Evolutionary conservation across 116 monocot genomes (phyloP).

Genomic region (Phalaenopsis hybrid): DNA sequence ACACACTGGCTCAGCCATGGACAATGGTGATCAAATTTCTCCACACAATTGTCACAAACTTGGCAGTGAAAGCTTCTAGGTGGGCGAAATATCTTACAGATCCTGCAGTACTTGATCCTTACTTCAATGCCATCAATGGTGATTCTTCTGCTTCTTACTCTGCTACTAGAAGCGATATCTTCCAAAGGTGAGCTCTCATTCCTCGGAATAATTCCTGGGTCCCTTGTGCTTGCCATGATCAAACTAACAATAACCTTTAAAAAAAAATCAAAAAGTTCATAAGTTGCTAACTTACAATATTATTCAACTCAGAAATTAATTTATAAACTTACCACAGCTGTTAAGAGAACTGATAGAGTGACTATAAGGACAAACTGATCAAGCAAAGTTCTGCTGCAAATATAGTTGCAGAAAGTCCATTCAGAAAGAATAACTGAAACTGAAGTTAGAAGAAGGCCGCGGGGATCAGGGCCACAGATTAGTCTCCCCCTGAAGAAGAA

Average conservation of each 20-base stretch:
- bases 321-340: constrained; percentile 27
- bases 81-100: constrained; percentile 38
- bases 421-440: constrained; percentile 41
- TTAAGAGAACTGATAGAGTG: constrained; percentile 20
- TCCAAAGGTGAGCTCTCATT: constrained; percentile 4
- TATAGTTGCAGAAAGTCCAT: constrained; percentile 47
- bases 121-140: constrained; percentile 32
- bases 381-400: background rate
- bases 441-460: constrained; percentile 40
- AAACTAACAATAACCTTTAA: constrained; percentile 41
- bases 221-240: constrained; percentile 36
- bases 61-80: constrained; percentile 51
- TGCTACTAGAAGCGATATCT: background rate
- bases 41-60: constrained; percentile 61
- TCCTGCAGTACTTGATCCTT: constrained; percentile 48
- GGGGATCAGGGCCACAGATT: constrained; percentile 55
- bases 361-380: background rate
- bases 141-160: constrained; percentile 29
- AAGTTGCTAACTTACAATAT: background rate
- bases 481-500: constrained; percentile 54
- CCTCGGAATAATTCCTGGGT: constrained; percentile 57
- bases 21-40: constrained; percentile 70
- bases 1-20: constrained; percentile 65
- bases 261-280: background rate
- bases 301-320: background rate